phyloP scores from a whole-genome alignment of 192 early-diverging fungal genomes.

The Gigaspora rosea region DNA sequence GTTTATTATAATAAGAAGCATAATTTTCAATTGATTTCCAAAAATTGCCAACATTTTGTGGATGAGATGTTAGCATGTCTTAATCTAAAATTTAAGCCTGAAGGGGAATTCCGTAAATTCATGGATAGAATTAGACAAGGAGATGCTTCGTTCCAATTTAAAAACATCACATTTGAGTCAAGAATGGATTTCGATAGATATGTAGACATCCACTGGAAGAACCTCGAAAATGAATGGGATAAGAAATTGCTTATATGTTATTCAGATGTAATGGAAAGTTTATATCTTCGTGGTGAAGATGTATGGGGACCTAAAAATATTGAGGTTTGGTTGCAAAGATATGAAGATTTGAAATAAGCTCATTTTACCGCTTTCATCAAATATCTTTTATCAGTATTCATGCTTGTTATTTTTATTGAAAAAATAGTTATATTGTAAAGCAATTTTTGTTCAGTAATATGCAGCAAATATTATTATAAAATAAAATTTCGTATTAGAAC shows the following conservation, averaged over 20 bases:
- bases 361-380: too few relatives aligned
- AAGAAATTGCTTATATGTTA: background rate
- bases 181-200: background rate
- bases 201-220: background rate
- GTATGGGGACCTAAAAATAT: background rate
- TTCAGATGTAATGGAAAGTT: conserved; percentile 3
- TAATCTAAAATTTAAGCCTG: background rate
- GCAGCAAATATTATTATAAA: too few relatives aligned
- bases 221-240: conserved; percentile 1
- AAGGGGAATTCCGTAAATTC: background rate
- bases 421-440: too few relatives aligned
- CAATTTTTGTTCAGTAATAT: too few relatives aligned
- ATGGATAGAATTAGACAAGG: background rate
- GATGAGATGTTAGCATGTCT: background rate
- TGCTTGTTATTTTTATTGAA: too few relatives aligned
- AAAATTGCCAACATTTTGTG: conserved; percentile 14
- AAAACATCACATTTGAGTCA: background rate
- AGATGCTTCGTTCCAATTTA: background rate
- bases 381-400: too few relatives aligned
- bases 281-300: background rate
- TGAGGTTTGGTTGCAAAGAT: background rate
- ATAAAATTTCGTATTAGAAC: too few relatives aligned
- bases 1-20: background rate
- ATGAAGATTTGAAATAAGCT: background rate
- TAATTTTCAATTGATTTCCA: background rate